A percentile compares a stretch with the other conserved stretches of the same genome.
These are phyloP conservation scores for Trypanosoma platydactyli DNA, from an alignment of 208 protist species.

Conservation along the genomic window DNA sequence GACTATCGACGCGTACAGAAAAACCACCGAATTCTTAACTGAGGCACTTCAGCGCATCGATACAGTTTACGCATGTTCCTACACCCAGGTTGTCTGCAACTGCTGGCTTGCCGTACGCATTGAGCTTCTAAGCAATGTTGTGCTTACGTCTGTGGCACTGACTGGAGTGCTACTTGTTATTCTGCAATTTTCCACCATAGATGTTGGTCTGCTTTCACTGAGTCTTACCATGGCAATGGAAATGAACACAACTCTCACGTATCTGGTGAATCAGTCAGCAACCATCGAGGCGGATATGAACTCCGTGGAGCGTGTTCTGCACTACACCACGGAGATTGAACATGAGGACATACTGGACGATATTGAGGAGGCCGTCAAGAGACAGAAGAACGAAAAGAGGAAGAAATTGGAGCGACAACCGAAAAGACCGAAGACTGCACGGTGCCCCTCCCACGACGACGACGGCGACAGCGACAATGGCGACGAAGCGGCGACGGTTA, in stretches of 20 bases:
- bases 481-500: neutral
- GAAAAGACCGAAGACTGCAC: neutral
- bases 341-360: constrained; percentile 46
- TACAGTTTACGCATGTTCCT: constrained; percentile 46
- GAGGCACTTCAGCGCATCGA: constrained; percentile 49
- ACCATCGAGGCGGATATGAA: constrained; percentile 84
- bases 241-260: constrained; percentile 60
- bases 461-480: neutral
- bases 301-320: constrained; percentile 71
- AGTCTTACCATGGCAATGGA: constrained; percentile 59
- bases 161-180: constrained; percentile 50
- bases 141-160: constrained; percentile 60
- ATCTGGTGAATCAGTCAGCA: constrained; percentile 51
- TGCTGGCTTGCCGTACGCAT: constrained; percentile 91
- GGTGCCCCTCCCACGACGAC: neutral
- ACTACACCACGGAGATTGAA: constrained; percentile 76
- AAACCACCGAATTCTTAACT: constrained; percentile 30
- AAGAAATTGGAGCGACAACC: neutral
- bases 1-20: constrained; percentile 85
- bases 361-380: constrained; percentile 16
- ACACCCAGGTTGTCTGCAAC: constrained; percentile 59
- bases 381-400: neutral
- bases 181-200: constrained; percentile 9
- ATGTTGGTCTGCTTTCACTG: constrained; percentile 62
- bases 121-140: constrained; percentile 78